Evolutionary conservation across 306 rosid species (phyloP).

Genomic region (Fragaria nilgerrensis): DNA sequence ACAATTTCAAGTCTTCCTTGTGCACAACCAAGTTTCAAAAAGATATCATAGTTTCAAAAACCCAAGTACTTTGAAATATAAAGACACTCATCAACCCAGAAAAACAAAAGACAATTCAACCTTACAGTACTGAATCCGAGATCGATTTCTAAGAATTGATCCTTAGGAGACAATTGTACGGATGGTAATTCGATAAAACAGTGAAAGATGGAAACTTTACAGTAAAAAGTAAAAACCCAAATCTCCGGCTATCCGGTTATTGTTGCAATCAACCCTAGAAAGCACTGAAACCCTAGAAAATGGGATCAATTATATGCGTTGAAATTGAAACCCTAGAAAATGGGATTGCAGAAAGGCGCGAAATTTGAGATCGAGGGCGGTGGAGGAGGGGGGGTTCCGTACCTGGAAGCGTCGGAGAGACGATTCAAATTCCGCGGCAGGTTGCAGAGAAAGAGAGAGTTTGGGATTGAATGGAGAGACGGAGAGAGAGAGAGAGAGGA

Average conservation of each 20-base stretch:
- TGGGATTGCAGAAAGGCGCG: neutral
- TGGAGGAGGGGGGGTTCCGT: neutral
- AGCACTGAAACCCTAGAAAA: constrained; percentile 9
- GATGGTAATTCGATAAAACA: neutral
- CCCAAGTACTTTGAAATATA: neutral
- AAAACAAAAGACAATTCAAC: neutral
- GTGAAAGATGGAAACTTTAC: neutral
- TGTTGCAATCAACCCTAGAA: neutral
- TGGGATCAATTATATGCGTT: neutral
- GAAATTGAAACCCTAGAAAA: neutral
- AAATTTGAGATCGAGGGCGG: neutral
- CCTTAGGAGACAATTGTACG: neutral
- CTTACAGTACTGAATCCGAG: neutral
- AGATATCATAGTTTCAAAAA: neutral
- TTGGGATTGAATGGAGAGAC: constrained; percentile 1
- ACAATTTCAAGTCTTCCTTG: neutral
- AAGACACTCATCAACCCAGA: neutral
- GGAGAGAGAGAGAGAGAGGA: neutral
- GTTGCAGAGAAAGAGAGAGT: neutral
- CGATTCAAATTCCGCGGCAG: neutral
- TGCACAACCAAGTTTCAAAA: neutral
- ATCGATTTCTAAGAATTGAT: neutral
- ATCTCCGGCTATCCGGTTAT: neutral
- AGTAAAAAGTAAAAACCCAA: neutral
- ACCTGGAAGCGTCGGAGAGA: constrained; percentile 6